Evolutionary conservation across 805 yeast genomes (phyloP).

Genomic region (Sporopachydermia lactativora): DNA sequence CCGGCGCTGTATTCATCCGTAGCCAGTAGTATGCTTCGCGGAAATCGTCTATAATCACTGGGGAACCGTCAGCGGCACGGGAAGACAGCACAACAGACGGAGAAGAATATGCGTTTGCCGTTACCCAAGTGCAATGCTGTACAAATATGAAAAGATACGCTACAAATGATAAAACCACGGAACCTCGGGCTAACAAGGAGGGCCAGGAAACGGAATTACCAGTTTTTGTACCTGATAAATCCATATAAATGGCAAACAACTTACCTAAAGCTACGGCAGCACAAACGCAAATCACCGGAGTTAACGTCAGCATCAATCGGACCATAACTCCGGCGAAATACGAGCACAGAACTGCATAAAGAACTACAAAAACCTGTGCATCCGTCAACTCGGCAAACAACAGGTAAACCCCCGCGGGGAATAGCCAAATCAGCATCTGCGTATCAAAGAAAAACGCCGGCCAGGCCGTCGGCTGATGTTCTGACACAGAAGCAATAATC

Average conservation of each 20-base stretch:
- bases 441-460: constrained; percentile 94
- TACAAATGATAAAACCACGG: constrained; percentile 54
- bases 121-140: constrained; percentile 94
- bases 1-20: constrained; percentile 94
- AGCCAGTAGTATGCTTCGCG: constrained; percentile 99
- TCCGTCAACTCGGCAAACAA: constrained; percentile 80
- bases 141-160: constrained; percentile 74
- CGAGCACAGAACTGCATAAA: constrained; percentile 85
- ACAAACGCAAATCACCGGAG: constrained; percentile 90
- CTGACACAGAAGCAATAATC: constrained; percentile 95
- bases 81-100: constrained; percentile 95
- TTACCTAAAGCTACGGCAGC: constrained; percentile 83
- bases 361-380: constrained; percentile 86
- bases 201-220: constrained; percentile 4
- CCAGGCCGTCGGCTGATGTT: constrained; percentile 99
- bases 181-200: constrained; percentile 36
- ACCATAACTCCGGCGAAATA: constrained; percentile 99
- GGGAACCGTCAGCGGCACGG: constrained; percentile 71
- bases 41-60: constrained; percentile 81
- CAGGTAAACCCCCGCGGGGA: constrained; percentile 94
- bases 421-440: constrained; percentile 86
- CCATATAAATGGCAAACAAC: constrained; percentile 68
- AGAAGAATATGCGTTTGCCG: constrained; percentile 88
- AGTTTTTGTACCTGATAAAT: constrained; percentile 25
- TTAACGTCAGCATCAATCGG: constrained; percentile 89